Base-by-base conservation (phyloP, 306 rosid genomes). In the Pyrus bretschneideri region DNA sequence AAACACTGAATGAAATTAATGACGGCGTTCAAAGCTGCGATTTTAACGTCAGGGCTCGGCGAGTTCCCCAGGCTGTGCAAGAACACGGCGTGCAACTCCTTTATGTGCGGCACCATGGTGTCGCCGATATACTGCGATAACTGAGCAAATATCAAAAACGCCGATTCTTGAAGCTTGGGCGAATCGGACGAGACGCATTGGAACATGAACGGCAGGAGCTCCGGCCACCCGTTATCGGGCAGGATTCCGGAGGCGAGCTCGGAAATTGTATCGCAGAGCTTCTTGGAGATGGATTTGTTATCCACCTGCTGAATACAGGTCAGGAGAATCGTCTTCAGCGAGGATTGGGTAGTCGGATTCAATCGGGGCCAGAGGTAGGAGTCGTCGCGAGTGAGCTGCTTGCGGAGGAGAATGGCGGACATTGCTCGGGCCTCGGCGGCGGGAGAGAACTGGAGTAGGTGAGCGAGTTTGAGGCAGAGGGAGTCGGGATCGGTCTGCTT, bases 361-460 rank as follows among this genome's bases (percentile, higher is more conserved):
- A 95, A 89, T 0, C 97, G 91, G 0, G 98, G 98, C 98, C 98
- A 95, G 19, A 95, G 86, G 42, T 90, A 95, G 0, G 98, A 82
- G 31, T 95, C 97, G 46, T 95, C 97, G 59, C 97, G 96, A 1
- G 98, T 92, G 31, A 95, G 96, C 76, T 92, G 98, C 86, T 95
- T 95, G 9, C 98, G 87, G 77, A 95, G 97, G 73, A 95, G 97
- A 65, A 95, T 88, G 33, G 98, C 98, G 33, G 98, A 89, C 98
- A 95, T 92, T 70, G 97, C 97, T 0, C 98, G 97, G 1, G 85
- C 93, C 86, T 95, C 98, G 2, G 74, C 79, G 46, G 80, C 91
- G 1, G 89, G 91, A 3, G 93, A 92, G 51, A 83, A 89, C 67
- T 92, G 94, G 29, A 94, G 97, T 23, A 94, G 89, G 69, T 92